Evolutionary conservation across 2,329 filamentous ascomycete genomes (phyloP), one percentile per base, ranked within the genome.

Genomic region (Venturia carpophila): DNA sequence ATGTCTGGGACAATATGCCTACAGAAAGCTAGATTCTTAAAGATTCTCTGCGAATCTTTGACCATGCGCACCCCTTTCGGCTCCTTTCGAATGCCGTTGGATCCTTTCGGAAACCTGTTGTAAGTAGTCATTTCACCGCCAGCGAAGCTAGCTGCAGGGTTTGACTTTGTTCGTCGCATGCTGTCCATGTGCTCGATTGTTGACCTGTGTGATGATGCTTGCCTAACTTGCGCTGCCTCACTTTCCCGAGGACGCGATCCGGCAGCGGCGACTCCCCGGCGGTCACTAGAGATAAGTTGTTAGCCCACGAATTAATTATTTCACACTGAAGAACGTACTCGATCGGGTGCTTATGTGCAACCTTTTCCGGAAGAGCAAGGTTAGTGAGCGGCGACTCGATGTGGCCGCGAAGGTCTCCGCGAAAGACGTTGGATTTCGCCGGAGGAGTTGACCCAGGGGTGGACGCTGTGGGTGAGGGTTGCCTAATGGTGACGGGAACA

Each of bases 21-120:
- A 71, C 70, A 77, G 27, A 76, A 65, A 17, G 73, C 68, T 42
- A 74, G 73, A 19, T 67, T 71, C 39, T 70, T 71, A 42, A 78
- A 68, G 24, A 77, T 63, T 47, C 75, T 75, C 56, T 70, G 73
- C 3, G 66, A 56, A 64, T 75, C 73, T 5, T 74, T 70, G 3
- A 69, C 68, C 17, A 76, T 61, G 42, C 39, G 60, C 19, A 45
- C 42, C 17, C 42, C 60, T 27, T 45, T 45, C 11, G 60, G 37
- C 15, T 45, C 39, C 60, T 61, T 61, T 21, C 60, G 52, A 58
- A 58, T 21, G 27, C 52, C 52, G 30, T 58, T 37, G 30, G 27
- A 34, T n/a, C 52, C 52, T 58, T 58, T 37, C 13, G 52, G 52
- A 58, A 58, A 58, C 17, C 37, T 58, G 11, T 58, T 58, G 30